Evolutionary conservation across 1,284 basidiomycete genomes (phyloP).

Genomic region (Papiliotrema laurentii): DNA sequence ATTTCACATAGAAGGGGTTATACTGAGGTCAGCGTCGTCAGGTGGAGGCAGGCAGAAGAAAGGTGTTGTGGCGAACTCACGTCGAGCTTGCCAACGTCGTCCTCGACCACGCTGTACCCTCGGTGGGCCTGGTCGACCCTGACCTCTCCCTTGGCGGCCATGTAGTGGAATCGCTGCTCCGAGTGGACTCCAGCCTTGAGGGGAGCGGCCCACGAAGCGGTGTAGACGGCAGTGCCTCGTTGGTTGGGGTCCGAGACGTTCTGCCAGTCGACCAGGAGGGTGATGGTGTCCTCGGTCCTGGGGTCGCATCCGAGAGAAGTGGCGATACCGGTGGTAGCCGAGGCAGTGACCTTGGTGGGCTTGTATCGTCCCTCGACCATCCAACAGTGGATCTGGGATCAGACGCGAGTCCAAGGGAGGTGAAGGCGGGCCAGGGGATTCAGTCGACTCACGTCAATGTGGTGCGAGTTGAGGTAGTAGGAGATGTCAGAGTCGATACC

Average conservation of each 20-base stretch:
- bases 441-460: conserved; percentile 57
- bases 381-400: conserved; percentile 70
- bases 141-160: conserved; percentile 89
- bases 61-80: conserved; percentile 14
- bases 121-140: conserved; percentile 87
- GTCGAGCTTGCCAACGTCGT: conserved; percentile 60
- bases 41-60: neutral
- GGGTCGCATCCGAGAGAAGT: conserved; percentile 62
- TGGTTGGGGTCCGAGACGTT: conserved; percentile 65
- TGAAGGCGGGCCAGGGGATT: no score
- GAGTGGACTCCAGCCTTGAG: conserved; percentile 60
- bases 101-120: conserved; percentile 82
- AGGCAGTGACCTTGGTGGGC: conserved; percentile 79
- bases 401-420: neutral
- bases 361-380: conserved; percentile 68
- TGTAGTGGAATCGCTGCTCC: conserved; percentile 90
- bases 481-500: conserved; percentile 83
- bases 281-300: conserved; percentile 87
- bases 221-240: conserved; percentile 63
- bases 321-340: conserved; percentile 82
- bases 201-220: conserved; percentile 65
- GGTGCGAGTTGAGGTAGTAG: conserved; percentile 91
- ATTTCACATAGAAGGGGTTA: conserved; percentile 95
- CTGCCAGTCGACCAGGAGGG: conserved; percentile 87
- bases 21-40: conserved; percentile 47